Evolutionary conservation across 257 asterid genomes (phyloP), one percentile per base, ranked within the genome.

Genomic region (Nicotiana sylvestris): DNA sequence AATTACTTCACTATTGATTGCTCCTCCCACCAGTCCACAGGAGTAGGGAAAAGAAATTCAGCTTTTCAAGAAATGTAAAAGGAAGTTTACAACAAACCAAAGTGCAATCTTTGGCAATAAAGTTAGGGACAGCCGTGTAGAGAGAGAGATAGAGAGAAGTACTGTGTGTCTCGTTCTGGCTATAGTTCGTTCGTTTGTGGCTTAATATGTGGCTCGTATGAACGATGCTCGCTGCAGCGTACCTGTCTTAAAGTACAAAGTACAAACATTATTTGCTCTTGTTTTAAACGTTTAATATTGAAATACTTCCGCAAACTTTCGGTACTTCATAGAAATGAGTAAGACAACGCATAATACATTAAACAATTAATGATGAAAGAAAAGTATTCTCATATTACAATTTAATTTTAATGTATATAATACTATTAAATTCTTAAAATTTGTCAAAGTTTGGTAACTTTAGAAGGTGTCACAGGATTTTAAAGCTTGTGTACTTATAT

Each of bases 241-340:
- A 49, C 80, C 80, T 15, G 27, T 49, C 80, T 76, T 76, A 76
- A 25, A 72, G 61, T 72, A 53, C 58, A 33, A 32, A n/a, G 51
- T 43, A 43, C 51, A 68, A 35, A 18, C 1, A 51, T n/a, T 10
- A 4, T 13, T 56, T 56, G 7, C 61, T 16, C 61, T 55, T 55
- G 18, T 35, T 35, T 17, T 18, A 68, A 43, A 68, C 11, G 56
- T 68, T 68, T 37, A 18, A 68, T 8, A 33, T 67, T 27, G 77
- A 68, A 21, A 70, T 11, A 70, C n/a, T 32, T 32, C 3, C 27
- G 5, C 13, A 1, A 16, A 66, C 74, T 66, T 32, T 66, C 74
- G 21, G 74, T 66, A 32, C 37, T 4, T 27, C 11, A 25, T 62
- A 25, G 6, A 62, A 62, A 25, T 64, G 9, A 13, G n/a, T 5